phyloP scores from a whole-genome alignment of 306 rosid species.

The Benincasa hispida region DNA sequence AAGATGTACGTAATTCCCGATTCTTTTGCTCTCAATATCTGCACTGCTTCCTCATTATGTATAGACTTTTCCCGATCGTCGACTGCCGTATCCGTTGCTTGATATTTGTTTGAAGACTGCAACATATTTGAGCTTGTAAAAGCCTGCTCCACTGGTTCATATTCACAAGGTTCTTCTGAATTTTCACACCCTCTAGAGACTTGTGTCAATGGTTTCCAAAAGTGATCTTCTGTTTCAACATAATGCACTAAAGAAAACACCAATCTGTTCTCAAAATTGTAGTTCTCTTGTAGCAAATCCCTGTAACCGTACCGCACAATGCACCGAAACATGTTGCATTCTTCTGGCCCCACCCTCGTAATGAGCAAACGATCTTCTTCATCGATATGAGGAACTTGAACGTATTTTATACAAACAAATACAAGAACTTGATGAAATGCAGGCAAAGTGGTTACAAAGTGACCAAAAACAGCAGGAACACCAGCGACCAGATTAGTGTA shows the following conservation, averaged over 20 bases:
- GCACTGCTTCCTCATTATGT: slow-evolving; percentile 32
- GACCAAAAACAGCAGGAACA: slow-evolving; percentile 47
- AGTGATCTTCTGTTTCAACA: slow-evolving; percentile 35
- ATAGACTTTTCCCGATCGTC: slow-evolving; percentile 10
- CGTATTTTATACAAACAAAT: slow-evolving; percentile 44
- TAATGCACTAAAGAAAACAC: slow-evolving; percentile 41
- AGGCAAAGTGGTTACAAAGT: slow-evolving; percentile 55
- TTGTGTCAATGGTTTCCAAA: slow-evolving; percentile 11
- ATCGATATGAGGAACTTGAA: slow-evolving; percentile 43
- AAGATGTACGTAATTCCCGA: slow-evolving; percentile 62
- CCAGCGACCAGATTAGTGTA: slow-evolving; percentile 39
- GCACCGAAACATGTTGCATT: slow-evolving; percentile 59
- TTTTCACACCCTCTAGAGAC: slow-evolving; percentile 17
- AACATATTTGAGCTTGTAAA: not conserved
- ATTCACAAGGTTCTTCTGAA: slow-evolving; percentile 11
- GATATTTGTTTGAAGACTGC: slow-evolving; percentile 16
- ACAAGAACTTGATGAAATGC: slow-evolving; percentile 60
- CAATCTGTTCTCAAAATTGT: slow-evolving; percentile 45
- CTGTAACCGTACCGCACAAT: slow-evolving; percentile 65
- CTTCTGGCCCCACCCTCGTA: slow-evolving; percentile 53
- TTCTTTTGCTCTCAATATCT: slow-evolving; percentile 56
- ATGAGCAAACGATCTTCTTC: slow-evolving; percentile 39
- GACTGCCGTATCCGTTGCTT: slow-evolving; percentile 2
- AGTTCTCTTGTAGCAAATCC: slow-evolving; percentile 55
- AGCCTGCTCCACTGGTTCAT: slow-evolving; percentile 13